Evolutionary conservation across 306 rosid species (phyloP), one percentile per base, ranked within the genome.

Genomic region (Calophaca sinica): DNA sequence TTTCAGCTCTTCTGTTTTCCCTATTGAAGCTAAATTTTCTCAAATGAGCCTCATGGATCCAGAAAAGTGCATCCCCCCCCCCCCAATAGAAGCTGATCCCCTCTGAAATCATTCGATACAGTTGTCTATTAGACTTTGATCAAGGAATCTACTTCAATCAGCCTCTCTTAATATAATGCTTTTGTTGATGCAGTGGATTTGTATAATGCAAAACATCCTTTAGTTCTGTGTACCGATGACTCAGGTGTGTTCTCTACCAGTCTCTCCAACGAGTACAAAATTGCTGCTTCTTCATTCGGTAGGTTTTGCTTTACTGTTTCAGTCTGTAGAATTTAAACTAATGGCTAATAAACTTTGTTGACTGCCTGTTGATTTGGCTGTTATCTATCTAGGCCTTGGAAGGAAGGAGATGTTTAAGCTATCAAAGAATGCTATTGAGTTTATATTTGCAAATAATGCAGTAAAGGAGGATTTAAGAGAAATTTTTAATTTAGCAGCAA

Each of bases 151-250:
- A 13, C 72, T 62, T 76, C 39, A 69, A 45, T 39, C 42, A 50
- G 41, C 54, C 26, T 67, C 73, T 58, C 9, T 73, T 33, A 26
- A 73, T 68, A 82, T 57, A 33, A 59, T 75, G 60, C 70, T 9
- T 41, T 75, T 82, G 84, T 59, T 84, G 73, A 78, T 84, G 84
- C 96, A 93, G 98, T 53, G 82, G 91, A 88, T 80, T 87, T 93
- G 77, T 87, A 91, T 63, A 81, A 82, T 3, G 81, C 69, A 80
- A 87, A 91, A 48, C 96, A 89, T 79, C 94, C 97, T 46, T n/a
- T 93, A 83, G 87, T 81, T 54, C 87, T 93, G 83, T 88, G 97
- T 85, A 93, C 97, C 1, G 98, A 93, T 79, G 97, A 93, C 72
- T 77, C 89, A 0, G 98, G 98, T 49, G 97, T 93, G 38, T 93